These are phyloP conservation scores for Fusarium illudens DNA, from an alignment of 2,329 filamentous ascomycete species.

Conservation along the genomic window DNA sequence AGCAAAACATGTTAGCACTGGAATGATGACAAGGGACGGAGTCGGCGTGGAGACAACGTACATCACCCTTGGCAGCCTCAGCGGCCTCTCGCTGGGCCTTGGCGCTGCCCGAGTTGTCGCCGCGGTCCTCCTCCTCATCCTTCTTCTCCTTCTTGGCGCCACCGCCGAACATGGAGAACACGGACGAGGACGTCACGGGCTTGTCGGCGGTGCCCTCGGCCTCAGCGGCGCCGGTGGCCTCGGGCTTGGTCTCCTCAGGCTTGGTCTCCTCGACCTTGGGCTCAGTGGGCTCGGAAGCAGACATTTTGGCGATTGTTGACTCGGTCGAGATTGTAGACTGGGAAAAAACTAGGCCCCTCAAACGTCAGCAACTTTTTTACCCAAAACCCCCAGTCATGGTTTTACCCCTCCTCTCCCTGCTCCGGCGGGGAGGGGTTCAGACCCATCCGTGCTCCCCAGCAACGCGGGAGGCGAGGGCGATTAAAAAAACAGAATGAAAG, in stretches of 20 bases:
- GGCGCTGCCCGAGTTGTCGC: constrained; percentile 88
- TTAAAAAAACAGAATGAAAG: not conserved
- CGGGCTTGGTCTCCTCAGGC: constrained; percentile 43
- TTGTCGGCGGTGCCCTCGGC: constrained; percentile 41
- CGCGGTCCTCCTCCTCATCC: constrained; percentile 74
- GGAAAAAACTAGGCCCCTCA: constrained; percentile 16
- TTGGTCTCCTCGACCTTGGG: constrained; percentile 61
- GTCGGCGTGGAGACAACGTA: constrained; percentile 44
- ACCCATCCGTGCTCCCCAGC: constrained; percentile 16
- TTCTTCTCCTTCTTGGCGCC: constrained; percentile 98
- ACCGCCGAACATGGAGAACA: constrained; percentile 99
- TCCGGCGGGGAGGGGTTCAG: constrained; percentile 30
- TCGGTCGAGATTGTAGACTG: constrained; percentile 21
- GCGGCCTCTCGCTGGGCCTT: constrained; percentile 77
- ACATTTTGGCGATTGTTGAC: constrained; percentile 52
- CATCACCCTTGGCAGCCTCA: constrained; percentile 64
- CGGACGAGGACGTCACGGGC: constrained; percentile 67
- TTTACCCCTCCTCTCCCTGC: constrained; percentile 34
- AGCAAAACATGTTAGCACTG: constrained; percentile 7
- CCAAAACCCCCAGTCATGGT: constrained; percentile 26
- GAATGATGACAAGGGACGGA: not conserved
- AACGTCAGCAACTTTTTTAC: constrained; percentile 30
- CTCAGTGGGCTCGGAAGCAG: constrained; percentile 60
- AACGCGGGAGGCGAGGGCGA: not conserved
- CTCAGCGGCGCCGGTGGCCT: constrained; percentile 36